phyloP scores from a whole-genome alignment of 495 filamentous ascomycete genomes.

The Penicillium salamii region DNA sequence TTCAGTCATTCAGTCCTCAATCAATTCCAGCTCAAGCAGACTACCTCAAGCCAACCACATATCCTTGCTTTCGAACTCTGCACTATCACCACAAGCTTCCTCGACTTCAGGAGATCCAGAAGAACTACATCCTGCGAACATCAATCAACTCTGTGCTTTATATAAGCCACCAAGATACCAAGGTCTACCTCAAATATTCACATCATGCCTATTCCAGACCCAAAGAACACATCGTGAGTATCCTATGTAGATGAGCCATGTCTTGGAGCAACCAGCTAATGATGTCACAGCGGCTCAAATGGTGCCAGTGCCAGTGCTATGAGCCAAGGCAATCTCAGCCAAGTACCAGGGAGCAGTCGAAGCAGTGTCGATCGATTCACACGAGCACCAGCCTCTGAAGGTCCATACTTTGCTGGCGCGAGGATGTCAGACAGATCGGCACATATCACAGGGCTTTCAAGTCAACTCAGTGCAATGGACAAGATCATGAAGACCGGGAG shows the following conservation, averaged over 20 bases:
- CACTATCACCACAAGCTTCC: background rate
- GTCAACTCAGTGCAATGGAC: slow-evolving; percentile 34
- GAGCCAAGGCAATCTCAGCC: slow-evolving; percentile 31
- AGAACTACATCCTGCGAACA: too few relatives aligned
- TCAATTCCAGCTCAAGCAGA: background rate
- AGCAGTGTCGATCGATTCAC: slow-evolving; percentile 32
- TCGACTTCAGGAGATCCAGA: background rate
- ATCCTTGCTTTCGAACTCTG: background rate
- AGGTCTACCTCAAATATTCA: background rate
- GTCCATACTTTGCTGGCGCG: slow-evolving; percentile 38
- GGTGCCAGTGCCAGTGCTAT: slow-evolving; percentile 23
- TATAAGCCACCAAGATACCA: background rate
- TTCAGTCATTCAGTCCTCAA: background rate
- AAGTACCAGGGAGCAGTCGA: slow-evolving; percentile 26
- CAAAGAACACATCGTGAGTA: slow-evolving; percentile 13
- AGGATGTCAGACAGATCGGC: slow-evolving; percentile 33
- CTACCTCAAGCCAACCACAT: background rate
- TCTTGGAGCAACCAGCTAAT: slow-evolving; percentile 8
- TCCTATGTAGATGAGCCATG: too few relatives aligned
- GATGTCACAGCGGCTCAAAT: slow-evolving; percentile 5
- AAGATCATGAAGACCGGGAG: slow-evolving; percentile 28
- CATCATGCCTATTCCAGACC: slow-evolving; percentile 22
- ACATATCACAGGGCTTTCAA: slow-evolving; percentile 33
- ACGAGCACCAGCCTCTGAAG: slow-evolving; percentile 32
- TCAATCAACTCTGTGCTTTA: too few relatives aligned